Conservation (phyloP, 2,329 filamentous ascomycete genomes). For the Fusarium sp. region DNA sequence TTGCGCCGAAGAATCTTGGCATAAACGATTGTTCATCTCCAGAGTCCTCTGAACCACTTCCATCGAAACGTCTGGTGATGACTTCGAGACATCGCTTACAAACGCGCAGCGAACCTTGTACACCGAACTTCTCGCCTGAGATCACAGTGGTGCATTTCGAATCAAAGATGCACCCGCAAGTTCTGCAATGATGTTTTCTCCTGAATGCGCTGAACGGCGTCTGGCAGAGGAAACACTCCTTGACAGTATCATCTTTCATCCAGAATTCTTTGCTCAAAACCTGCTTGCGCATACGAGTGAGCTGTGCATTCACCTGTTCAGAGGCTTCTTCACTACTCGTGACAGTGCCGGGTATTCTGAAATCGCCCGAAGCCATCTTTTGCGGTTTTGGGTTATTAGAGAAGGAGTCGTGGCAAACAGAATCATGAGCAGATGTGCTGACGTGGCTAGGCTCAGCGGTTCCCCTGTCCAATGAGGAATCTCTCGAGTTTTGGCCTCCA, state of each 20-base stretch:
- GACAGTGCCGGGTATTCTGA: constrained; percentile 65
- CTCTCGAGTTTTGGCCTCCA: constrained; percentile 58
- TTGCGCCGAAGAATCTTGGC: constrained; percentile 67
- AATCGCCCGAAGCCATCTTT: constrained; percentile 54
- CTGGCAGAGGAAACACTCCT: constrained; percentile 93
- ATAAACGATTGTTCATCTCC: constrained; percentile 78
- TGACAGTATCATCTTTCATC: constrained; percentile 99
- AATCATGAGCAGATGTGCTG: constrained; percentile 66
- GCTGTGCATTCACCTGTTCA: constrained; percentile 66
- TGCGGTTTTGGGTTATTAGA: constrained; percentile 55
- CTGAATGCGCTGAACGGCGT: constrained; percentile 92
- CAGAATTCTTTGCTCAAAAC: constrained; percentile 95
- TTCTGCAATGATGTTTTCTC: constrained; percentile 94
- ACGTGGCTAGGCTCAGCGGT: constrained; percentile 65
- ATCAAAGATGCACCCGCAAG: constrained; percentile 98
- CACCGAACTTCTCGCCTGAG: constrained; percentile 84
- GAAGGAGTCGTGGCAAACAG: constrained; percentile 65
- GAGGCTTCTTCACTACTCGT: constrained; percentile 62
- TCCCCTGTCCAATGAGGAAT: constrained; percentile 66
- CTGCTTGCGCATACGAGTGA: constrained; percentile 81
- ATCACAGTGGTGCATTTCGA: constrained; percentile 95
- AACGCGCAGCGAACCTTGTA: constrained; percentile 82
- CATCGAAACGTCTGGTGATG: constrained; percentile 88
- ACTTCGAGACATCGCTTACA: constrained; percentile 93
- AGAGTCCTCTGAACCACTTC: constrained; percentile 86